Conservation (phyloP, 1,284 basidiomycete species). For the Boletus albobrunnescens region DNA sequence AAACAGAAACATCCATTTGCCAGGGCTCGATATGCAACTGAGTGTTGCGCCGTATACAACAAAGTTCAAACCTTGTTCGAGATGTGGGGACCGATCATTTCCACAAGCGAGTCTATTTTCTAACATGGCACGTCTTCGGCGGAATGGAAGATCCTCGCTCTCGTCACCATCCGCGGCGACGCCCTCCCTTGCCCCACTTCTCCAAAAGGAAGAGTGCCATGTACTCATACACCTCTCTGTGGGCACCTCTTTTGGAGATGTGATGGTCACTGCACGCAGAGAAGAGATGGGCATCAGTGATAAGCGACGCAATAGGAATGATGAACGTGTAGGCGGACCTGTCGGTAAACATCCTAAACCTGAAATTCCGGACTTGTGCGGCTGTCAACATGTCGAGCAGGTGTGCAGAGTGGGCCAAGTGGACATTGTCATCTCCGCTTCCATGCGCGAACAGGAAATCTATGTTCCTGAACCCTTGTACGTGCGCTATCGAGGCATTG, state of each 20-base stretch:
- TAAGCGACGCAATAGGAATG: slow-evolving; percentile 6
- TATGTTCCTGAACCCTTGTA: slow-evolving; percentile 75
- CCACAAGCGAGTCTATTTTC: slow-evolving; percentile 4
- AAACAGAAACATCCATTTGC: no score
- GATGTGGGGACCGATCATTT: slow-evolving; percentile 1
- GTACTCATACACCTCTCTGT: slow-evolving; percentile 83
- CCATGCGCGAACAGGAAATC: slow-evolving; percentile 90
- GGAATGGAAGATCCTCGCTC: background rate
- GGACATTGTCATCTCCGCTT: slow-evolving; percentile 92
- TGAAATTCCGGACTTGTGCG: slow-evolving; percentile 70
- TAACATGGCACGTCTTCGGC: slow-evolving; percentile 1
- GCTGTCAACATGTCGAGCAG: slow-evolving; percentile 88
- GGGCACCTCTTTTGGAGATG: slow-evolving; percentile 71
- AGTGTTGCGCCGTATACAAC: no score
- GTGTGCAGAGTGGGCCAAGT: slow-evolving; percentile 87
- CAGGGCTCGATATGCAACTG: no score
- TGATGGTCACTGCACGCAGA: slow-evolving; percentile 62
- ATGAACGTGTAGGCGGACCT: slow-evolving; percentile 51
- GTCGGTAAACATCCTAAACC: slow-evolving; percentile 96
- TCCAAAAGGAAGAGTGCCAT: slow-evolving; percentile 81
- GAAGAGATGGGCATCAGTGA: slow-evolving; percentile 12
- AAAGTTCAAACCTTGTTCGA: no score
- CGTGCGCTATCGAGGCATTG: slow-evolving; percentile 80
- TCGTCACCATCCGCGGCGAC: slow-evolving; percentile 50
- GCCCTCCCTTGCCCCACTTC: slow-evolving; percentile 87